A percentile compares a stretch with the other conserved stretches of the same genome.
These are phyloP conservation scores for Aphanoascus verrucosus DNA, from an alignment of 2,329 filamentous ascomycete species.

Conservation along the genomic window DNA sequence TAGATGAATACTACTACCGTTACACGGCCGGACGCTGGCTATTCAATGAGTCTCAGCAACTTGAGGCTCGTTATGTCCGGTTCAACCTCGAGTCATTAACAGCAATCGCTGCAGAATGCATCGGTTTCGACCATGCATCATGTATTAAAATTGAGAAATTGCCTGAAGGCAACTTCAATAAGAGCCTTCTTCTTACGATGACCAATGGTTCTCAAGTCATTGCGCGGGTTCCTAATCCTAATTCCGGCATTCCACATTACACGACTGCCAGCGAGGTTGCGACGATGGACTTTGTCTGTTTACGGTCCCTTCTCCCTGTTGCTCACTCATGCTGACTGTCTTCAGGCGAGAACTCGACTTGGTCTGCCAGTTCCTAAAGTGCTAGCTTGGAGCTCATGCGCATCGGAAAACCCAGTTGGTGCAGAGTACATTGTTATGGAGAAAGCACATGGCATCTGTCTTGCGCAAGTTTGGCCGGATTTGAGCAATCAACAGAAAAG, in stretches of 20 bases:
- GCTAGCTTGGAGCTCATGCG: slow-evolving; percentile 18
- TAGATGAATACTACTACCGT: not conserved
- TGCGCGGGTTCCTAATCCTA: slow-evolving; percentile 20
- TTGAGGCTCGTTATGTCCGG: not conserved
- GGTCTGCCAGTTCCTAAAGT: slow-evolving; percentile 22
- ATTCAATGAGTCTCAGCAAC: not conserved
- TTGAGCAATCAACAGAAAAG: slow-evolving; percentile 2
- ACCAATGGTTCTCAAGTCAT: slow-evolving; percentile 18
- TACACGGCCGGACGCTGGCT: not conserved
- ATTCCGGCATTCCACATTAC: slow-evolving; percentile 21
- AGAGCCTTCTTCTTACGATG: slow-evolving; percentile 20
- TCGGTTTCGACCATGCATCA: not conserved
- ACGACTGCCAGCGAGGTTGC: slow-evolving; percentile 31
- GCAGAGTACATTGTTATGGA: slow-evolving; percentile 27
- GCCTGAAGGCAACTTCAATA: slow-evolving; percentile 24
- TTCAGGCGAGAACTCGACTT: slow-evolving; percentile 8
- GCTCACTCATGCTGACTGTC: not conserved
- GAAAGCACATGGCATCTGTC: slow-evolving; percentile 14
- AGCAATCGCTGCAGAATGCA: too few relatives aligned
- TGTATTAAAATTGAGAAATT: slow-evolving; percentile 18
- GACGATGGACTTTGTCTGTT: slow-evolving; percentile 25
- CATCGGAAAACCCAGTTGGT: slow-evolving; percentile 19
- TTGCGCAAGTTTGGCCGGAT: not conserved
- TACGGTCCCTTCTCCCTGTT: too few relatives aligned
- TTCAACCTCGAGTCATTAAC: not conserved